Conservation (phyloP, 192 early-diverging fungal genomes). For the Geranomyces variabilis region DNA sequence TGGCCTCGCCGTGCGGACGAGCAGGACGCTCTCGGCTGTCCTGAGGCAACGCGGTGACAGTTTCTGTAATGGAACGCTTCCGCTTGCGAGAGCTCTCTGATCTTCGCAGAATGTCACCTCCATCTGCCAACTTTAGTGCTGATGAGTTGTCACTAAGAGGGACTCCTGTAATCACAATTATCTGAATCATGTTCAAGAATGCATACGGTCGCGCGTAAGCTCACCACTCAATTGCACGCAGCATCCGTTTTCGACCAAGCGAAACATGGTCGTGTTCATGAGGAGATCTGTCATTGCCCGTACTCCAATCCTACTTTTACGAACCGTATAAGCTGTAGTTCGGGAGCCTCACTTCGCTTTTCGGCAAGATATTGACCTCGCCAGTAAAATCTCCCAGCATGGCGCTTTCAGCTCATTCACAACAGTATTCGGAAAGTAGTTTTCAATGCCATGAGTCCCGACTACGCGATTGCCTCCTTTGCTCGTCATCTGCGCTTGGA, state of each 20-base stretch:
- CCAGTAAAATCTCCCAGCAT: constrained; percentile 40
- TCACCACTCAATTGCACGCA: constrained; percentile 49
- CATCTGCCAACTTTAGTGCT: neutral
- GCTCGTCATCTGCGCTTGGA: constrained; percentile 3
- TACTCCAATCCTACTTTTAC: constrained; percentile 46
- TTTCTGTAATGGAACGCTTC: too few relatives aligned
- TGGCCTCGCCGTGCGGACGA: too few relatives aligned
- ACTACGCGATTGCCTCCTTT: constrained; percentile 26
- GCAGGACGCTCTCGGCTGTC: too few relatives aligned
- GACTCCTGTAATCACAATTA: neutral
- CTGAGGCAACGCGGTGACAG: too few relatives aligned
- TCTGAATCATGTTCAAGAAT: too few relatives aligned
- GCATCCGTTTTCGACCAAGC: constrained; percentile 29
- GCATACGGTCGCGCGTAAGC: neutral
- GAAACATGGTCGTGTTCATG: constrained; percentile 41
- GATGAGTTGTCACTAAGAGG: constrained; percentile 10
- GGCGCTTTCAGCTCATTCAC: constrained; percentile 41
- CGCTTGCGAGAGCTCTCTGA: too few relatives aligned
- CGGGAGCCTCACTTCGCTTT: neutral
- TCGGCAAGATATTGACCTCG: constrained; percentile 24
- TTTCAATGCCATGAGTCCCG: constrained; percentile 45
- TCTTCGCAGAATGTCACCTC: neutral
- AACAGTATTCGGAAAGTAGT: constrained; percentile 47
- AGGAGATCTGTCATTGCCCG: constrained; percentile 48
- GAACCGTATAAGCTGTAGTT: neutral